phyloP scores from a whole-genome alignment of 1,284 basidiomycete genomes.

The Irpex rosettiformis region DNA sequence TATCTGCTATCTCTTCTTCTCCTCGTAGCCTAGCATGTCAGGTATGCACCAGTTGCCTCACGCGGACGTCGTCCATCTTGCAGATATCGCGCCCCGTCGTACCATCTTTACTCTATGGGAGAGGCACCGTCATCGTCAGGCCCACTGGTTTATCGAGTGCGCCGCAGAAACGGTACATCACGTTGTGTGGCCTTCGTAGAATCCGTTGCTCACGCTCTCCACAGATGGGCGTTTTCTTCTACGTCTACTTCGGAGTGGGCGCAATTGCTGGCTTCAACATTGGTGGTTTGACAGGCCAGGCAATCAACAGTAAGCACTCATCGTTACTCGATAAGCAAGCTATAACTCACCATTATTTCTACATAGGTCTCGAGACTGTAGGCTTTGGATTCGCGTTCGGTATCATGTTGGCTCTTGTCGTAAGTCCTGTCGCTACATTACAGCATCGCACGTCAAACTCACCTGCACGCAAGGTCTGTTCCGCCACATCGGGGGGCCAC shows the following conservation, averaged over 20 bases:
- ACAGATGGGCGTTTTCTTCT: slow-evolving; percentile 43
- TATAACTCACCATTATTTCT: slow-evolving; percentile 33
- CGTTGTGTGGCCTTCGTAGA: background rate
- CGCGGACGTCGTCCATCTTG: slow-evolving; percentile 16
- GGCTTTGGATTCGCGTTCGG: slow-evolving; percentile 64
- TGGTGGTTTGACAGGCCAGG: slow-evolving; percentile 42
- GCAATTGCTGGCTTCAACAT: slow-evolving; percentile 53
- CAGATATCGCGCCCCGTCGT: slow-evolving; percentile 28
- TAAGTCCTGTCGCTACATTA: slow-evolving; percentile 11
- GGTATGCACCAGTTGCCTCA: slow-evolving; percentile 8
- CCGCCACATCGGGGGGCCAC: slow-evolving; percentile 59
- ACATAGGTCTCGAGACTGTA: slow-evolving; percentile 43
- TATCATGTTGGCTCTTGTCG: slow-evolving; percentile 53
- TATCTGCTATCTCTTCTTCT: background rate
- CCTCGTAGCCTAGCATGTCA: background rate
- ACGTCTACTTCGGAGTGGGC: slow-evolving; percentile 58
- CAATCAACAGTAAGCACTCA: slow-evolving; percentile 40
- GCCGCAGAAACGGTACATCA: slow-evolving; percentile 54
- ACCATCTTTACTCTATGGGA: slow-evolving; percentile 49
- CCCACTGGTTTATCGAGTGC: slow-evolving; percentile 54
- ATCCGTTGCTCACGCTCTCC: background rate
- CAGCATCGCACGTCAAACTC: background rate
- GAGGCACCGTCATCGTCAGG: slow-evolving; percentile 41
- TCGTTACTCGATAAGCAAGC: slow-evolving; percentile 1
- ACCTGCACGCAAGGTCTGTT: slow-evolving; percentile 31